Conservation (phyloP, 345 rosid genomes). For the Cardamine occulta region DNA sequence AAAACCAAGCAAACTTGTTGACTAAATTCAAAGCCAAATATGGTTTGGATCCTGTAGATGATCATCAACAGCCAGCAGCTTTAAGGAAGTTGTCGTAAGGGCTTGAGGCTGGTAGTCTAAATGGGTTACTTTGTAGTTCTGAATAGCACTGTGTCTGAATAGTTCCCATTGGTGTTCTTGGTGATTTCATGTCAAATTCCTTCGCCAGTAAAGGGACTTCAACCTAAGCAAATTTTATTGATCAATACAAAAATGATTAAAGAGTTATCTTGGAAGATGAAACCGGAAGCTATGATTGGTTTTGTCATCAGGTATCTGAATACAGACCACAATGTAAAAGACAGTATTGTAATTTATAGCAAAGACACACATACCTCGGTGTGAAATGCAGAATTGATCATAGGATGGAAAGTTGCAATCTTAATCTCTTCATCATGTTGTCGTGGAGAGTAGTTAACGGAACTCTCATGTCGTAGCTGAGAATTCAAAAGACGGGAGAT, state of each 20-base stretch:
- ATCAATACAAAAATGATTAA: neutral
- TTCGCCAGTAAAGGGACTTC: slow-evolving; percentile 56
- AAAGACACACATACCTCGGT: slow-evolving; percentile 40
- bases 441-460: slow-evolving; percentile 41
- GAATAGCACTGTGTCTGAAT: slow-evolving; percentile 41
- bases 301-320: neutral
- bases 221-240: slow-evolving; percentile 49
- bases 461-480: slow-evolving; percentile 62
- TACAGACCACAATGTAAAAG: neutral
- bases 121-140: slow-evolving; percentile 34
- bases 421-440: slow-evolving; percentile 42
- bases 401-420: slow-evolving; percentile 42
- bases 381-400: slow-evolving; percentile 34
- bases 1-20: slow-evolving; percentile 28
- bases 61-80: slow-evolving; percentile 53
- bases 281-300: neutral
- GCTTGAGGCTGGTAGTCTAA: slow-evolving; percentile 46
- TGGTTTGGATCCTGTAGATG: slow-evolving; percentile 1
- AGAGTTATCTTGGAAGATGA: slow-evolving; percentile 11
- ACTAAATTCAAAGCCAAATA: slow-evolving; percentile 13
- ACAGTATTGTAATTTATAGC: neutral
- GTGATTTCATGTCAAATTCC: slow-evolving; percentile 36
- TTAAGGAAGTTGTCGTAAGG: slow-evolving; percentile 47
- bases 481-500: slow-evolving; percentile 73
- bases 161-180: slow-evolving; percentile 41